Base-by-base conservation (phyloP, 2,329 filamentous ascomycete genomes). In the Exserohilum rostratum region DNA sequence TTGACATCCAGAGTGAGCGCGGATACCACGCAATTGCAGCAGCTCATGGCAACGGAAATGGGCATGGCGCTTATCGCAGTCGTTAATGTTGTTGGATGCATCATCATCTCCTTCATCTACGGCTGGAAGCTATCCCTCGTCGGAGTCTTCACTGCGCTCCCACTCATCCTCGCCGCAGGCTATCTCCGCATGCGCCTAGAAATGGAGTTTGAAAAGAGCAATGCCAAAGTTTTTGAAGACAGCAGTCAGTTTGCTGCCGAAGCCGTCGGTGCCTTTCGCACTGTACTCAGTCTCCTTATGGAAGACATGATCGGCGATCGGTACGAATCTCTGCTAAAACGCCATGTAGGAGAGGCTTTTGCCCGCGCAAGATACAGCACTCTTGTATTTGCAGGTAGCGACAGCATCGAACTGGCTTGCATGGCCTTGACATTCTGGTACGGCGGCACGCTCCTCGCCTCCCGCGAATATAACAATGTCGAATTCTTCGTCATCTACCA, bases 111-210 rank as follows among this genome's bases (percentile, higher is more conserved):
- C 1, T 91, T 90, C 64, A 78, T 82, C 3, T 91, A 88, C 68
- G 87, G 88, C 1, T 93, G 90, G 90, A 93, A 91, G 70, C 79
- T 93, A 7, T 85, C 87, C 0, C 76, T 91, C 0, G 86, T 93
- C 0, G 82, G 84, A 0, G 77, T 86, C 7, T 88, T 85, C 62
- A 84, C 89, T 1, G 77, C 79, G 0, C 69, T 84, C 49, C 83
- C 83, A 1, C 71, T 81, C 6, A 78, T 84, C 3, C 72, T 85
- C 6, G 60, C 71, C 3, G 79, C 81, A 10, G 79, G 79, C 2
- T 85, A 79, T 56, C 72, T 80, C 58, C 78, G 83, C 11, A 73
- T 86, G 38, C 75, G 78, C n/a, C 78, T 82, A 61, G 87, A 89
- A 70, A 71, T 86, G n/a, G 78, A 87, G 57, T 90, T 91, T 55